A percentile compares a stretch with the other conserved stretches of the same genome.
Evolutionary conservation across 805 yeast genomes (phyloP).

Genomic region (Cyberlindnera nakhonratchasimensis): DNA sequence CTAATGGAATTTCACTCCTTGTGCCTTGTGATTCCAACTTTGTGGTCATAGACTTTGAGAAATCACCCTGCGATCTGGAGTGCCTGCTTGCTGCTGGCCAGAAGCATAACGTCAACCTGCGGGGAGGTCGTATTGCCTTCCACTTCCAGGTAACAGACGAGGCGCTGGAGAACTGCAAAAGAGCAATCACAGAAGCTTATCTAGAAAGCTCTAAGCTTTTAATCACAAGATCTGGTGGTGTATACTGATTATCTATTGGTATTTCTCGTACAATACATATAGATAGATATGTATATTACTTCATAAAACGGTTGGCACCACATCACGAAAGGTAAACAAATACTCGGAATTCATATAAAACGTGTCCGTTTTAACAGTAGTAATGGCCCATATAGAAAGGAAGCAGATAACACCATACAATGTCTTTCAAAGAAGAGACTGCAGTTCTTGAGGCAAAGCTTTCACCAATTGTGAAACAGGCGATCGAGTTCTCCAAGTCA

Average conservation of each 20-base stretch:
- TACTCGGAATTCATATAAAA: not conserved
- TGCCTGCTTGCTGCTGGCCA: slow-evolving; percentile 51
- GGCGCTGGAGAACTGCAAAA: slow-evolving; percentile 54
- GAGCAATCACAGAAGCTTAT: slow-evolving; percentile 53
- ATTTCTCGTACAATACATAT: not conserved
- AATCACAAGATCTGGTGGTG: not conserved
- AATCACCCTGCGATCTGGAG: slow-evolving; percentile 49
- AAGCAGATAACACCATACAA: not conserved
- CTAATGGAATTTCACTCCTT: slow-evolving; percentile 53
- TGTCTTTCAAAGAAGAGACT: slow-evolving; percentile 16
- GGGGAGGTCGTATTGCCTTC: slow-evolving; percentile 10
- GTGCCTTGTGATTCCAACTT: slow-evolving; percentile 84
- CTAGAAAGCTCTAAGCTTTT: slow-evolving; percentile 27
- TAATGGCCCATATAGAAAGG: too few relatives aligned
- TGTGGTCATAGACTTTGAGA: slow-evolving; percentile 62
- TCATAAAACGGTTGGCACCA: slow-evolving; percentile 3
- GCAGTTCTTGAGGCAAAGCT: slow-evolving; percentile 21
- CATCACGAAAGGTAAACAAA: slow-evolving; percentile 11
- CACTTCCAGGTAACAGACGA: slow-evolving; percentile 24
- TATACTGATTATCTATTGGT: not conserved
- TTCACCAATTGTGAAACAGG: slow-evolving; percentile 31
- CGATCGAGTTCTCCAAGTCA: slow-evolving; percentile 38
- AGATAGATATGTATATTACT: not conserved
- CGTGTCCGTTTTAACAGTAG: too few relatives aligned
- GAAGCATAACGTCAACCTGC: slow-evolving; percentile 49